Base-by-base conservation (phyloP, 192 early-diverging fungal species). In the Tieghemiomyces parasiticus region DNA sequence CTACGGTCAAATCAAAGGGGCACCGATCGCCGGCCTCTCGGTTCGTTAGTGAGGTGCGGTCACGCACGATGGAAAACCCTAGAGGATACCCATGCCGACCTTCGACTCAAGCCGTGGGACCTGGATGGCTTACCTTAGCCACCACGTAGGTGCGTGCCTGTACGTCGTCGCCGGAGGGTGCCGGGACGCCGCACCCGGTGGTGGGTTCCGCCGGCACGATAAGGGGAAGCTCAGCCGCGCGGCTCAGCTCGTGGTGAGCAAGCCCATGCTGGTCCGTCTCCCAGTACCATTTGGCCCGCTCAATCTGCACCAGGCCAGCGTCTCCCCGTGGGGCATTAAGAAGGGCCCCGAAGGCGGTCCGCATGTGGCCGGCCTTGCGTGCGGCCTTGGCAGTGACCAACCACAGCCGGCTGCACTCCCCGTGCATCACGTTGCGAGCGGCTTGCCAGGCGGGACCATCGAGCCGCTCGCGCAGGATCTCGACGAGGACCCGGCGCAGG, bases 271-370 rank as follows among this genome's bases (percentile, higher is more conserved):
- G 61, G 0, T 71, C 63, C 59, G 79, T 75, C 12, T 66, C 54
- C 60, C 75, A 77, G 2, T 75, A 69, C 77, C 67, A 80, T 58
- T 85, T 88, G 10, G 77, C 81, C 53, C 67, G 61, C 62, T 85
- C 83, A 2, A 85, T 61, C 26, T 61, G 48, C 9, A 73, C 74
- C 13, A 65, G 53, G 2, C 60, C 65, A 4, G 65, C 60, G 22
- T 73, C 51, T 6, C 78, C 60, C 20, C 71, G 51, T 10, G 69
- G 61, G 6, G 84, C 82, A 35, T 78, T 70, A 1, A 87, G 62
- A 52, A 85, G 73, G 1, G 77, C 73, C 25, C 71, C 72, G 65
- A 76, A 85, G 1, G 80, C 77, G 1, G 82, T 65, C 42, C 80
- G 74, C 28, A 71, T 63, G 61, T 81, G 69, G 0, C 74, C 76